Conservation (phyloP, 441 rosid genomes). For the Rhodomyrtus psidioides region DNA sequence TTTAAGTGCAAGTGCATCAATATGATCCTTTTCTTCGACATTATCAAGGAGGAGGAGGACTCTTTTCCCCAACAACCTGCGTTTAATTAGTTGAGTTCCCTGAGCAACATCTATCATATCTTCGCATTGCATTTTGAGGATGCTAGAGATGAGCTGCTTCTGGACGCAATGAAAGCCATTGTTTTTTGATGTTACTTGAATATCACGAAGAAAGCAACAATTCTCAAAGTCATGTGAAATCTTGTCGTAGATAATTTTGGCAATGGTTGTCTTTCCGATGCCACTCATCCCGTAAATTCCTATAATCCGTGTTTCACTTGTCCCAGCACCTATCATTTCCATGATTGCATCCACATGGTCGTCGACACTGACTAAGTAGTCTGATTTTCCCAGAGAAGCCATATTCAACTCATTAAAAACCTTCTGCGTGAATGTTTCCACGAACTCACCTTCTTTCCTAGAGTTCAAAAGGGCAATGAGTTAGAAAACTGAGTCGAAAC, state of each 20-base stretch:
- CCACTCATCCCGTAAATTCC: background rate
- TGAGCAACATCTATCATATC: fast-evolving
- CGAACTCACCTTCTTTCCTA: background rate
- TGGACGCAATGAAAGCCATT: background rate
- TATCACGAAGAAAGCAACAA: fast-evolving
- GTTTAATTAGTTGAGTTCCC: fast-evolving
- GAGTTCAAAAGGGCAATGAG: background rate
- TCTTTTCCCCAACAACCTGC: background rate
- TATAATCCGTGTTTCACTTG: background rate
- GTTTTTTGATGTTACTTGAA: fast-evolving
- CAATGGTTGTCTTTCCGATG: fast-evolving
- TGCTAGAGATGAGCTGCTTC: fast-evolving
- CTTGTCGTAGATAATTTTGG: fast-evolving
- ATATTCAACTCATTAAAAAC: background rate
- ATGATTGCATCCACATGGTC: background rate
- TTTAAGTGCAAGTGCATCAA: fast-evolving
- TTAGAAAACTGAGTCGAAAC: background rate
- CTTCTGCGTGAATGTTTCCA: fast-evolving
- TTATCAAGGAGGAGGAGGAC: background rate
- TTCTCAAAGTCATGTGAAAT: fast-evolving
- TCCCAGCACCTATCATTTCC: background rate
- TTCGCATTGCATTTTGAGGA: fast-evolving
- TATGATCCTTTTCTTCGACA: background rate
- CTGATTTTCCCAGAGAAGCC: background rate
- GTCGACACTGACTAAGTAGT: background rate